These are phyloP conservation scores for Strobilomyces echinocephalus DNA, from an alignment of 768 basidiomycete species.

Conservation along the genomic window DNA sequence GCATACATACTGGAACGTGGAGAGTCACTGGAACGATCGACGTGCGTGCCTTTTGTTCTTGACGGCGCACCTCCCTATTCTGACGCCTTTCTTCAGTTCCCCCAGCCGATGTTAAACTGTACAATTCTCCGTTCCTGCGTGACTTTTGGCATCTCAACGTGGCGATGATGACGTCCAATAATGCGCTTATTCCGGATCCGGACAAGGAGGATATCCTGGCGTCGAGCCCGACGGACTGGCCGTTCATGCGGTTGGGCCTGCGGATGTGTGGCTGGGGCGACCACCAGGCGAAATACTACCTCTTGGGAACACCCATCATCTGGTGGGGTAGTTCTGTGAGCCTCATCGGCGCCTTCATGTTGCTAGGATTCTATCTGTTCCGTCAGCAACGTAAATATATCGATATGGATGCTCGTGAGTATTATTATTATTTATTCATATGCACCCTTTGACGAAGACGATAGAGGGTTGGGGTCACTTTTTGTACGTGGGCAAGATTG, in stretches of 20 bases:
- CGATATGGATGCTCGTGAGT: slow-evolving; percentile 85
- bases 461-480: slow-evolving; percentile 75
- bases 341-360: slow-evolving; percentile 48
- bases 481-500: slow-evolving; percentile 87
- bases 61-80: neutral
- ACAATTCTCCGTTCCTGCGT: neutral
- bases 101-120: slow-evolving; percentile 39
- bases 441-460: slow-evolving; percentile 5
- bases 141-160: slow-evolving; percentile 98
- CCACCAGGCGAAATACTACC: slow-evolving; percentile 82
- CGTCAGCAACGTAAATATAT: slow-evolving; percentile 83
- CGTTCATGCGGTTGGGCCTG: slow-evolving; percentile 80
- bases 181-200: slow-evolving; percentile 93
- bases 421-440: neutral
- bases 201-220: slow-evolving; percentile 99
- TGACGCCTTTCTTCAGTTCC: slow-evolving; percentile 54
- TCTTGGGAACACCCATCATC: slow-evolving; percentile 47
- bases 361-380: slow-evolving; percentile 66
- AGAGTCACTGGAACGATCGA: slow-evolving; percentile 94
- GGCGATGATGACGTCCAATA: slow-evolving; percentile 99
- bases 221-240: slow-evolving; percentile 75
- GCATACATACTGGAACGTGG: slow-evolving; percentile 98
- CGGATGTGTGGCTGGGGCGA: slow-evolving; percentile 99
- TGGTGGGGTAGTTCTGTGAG: slow-evolving; percentile 83
- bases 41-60: slow-evolving; percentile 47